A percentile compares a stretch with the other conserved stretches of the same genome.
Conservation (phyloP, 2,329 filamentous ascomycete species). For the Alternaria burnsii region DNA sequence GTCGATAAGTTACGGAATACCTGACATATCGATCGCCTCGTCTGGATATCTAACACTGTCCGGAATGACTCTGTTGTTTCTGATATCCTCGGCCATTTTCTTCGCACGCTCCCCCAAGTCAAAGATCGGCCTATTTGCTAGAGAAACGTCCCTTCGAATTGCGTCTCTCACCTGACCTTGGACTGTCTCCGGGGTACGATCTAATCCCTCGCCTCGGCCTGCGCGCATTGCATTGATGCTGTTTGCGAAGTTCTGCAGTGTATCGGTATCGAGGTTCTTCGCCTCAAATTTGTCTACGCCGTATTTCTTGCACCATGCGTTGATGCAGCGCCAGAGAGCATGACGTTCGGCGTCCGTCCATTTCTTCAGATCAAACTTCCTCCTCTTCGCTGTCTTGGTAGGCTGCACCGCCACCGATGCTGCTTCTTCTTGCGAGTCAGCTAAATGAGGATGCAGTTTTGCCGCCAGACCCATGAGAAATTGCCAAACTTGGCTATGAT, state of each 20-base stretch:
- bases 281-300: not conserved
- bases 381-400: not conserved
- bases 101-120: not conserved
- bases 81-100: not conserved
- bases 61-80: not conserved
- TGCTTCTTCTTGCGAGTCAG: not conserved
- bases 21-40: not conserved
- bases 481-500: not conserved
- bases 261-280: not conserved
- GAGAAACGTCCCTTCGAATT: not conserved
- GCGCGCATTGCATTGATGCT: not conserved
- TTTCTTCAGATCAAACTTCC: too few relatives aligned
- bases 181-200: not conserved
- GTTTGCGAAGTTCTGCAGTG: not conserved
- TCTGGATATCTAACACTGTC: not conserved
- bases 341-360: not conserved
- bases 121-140: not conserved
- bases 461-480: not conserved
- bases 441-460: not conserved
- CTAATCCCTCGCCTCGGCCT: not conserved
- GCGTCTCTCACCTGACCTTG: not conserved
- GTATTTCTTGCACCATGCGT: not conserved
- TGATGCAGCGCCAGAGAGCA: not conserved
- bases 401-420: not conserved
- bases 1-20: not conserved